A percentile compares a stretch with the other conserved stretches of the same genome.
Evolutionary conservation across 495 filamentous ascomycete genomes (phyloP).

Genomic region (Collariella sp.): DNA sequence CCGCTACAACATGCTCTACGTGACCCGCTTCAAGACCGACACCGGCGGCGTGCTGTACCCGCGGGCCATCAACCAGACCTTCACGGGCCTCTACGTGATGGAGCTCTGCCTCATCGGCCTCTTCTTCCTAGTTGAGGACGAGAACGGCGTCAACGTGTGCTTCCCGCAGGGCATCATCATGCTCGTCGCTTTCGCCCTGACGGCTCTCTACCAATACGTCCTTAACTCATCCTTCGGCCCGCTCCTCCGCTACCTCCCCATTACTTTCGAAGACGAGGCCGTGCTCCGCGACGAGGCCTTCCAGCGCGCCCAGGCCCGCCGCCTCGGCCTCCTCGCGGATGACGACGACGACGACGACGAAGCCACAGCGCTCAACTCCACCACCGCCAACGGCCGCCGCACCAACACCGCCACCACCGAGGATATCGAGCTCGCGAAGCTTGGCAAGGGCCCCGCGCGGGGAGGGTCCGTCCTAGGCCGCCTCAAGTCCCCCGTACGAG

Average conservation of each 20-base stretch:
- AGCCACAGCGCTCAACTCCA: conserved; percentile 10
- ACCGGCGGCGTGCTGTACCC: conserved; percentile 93
- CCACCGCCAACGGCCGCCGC: background rate
- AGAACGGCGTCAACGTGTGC: conserved; percentile 50
- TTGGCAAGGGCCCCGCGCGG: conserved; percentile 13
- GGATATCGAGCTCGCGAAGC: conserved; percentile 54
- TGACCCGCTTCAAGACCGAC: conserved; percentile 82
- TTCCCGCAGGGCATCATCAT: conserved; percentile 83
- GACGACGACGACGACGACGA: conserved; percentile 41
- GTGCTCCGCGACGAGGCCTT: conserved; percentile 84
- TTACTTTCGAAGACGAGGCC: conserved; percentile 92
- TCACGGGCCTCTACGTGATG: conserved; percentile 91
- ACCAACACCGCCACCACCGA: conserved; percentile 12
- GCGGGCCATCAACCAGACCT: conserved; percentile 89
- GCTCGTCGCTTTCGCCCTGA: conserved; percentile 64
- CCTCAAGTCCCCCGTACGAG: conserved; percentile 36
- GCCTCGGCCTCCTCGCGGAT: conserved; percentile 45
- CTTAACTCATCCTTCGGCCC: conserved; percentile 82
- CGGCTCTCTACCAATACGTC: conserved; percentile 69
- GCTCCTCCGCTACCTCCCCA: conserved; percentile 80
- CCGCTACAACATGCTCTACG: conserved; percentile 93
- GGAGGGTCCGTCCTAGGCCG: conserved; percentile 11
- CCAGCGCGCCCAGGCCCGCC: conserved; percentile 61
- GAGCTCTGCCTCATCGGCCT: conserved; percentile 83
- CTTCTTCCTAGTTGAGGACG: conserved; percentile 75